Conservation (phyloP, 1,284 basidiomycete genomes). For the Quambalaria eucalypti region DNA sequence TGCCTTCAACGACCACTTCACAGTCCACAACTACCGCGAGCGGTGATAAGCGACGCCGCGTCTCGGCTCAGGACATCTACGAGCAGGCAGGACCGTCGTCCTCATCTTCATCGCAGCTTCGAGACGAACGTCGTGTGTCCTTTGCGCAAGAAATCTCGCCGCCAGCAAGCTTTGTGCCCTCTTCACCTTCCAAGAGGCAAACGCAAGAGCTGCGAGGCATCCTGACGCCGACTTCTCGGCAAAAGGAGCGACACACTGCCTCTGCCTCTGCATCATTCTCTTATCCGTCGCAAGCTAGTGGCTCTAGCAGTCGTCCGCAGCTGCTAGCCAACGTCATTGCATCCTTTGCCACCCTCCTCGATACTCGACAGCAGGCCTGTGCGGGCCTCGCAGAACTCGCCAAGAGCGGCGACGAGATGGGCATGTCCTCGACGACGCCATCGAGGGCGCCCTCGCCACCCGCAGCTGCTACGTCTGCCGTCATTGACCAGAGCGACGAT, state of each 20-base stretch:
- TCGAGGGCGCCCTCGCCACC: not conserved
- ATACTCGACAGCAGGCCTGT: not conserved
- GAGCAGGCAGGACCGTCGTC: no score
- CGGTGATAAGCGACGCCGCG: not conserved
- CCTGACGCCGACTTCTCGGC: not conserved
- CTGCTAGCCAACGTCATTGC: not conserved
- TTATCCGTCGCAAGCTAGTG: not conserved
- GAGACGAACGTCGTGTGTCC: not conserved
- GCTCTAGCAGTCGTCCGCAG: not conserved
- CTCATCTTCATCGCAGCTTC: no score
- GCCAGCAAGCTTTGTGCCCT: not conserved
- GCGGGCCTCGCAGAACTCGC: not conserved
- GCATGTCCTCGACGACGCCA: not conserved
- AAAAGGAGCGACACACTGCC: no score
- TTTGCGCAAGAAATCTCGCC: not conserved
- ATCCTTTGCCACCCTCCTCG: not conserved
- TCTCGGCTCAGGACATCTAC: no score
- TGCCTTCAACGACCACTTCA: no score
- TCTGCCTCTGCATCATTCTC: no score
- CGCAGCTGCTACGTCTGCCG: not conserved
- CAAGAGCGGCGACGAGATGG: not conserved
- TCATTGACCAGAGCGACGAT: not conserved
- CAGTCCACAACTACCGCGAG: no score
- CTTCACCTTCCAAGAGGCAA: no score
- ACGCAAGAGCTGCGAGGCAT: not conserved